These are phyloP conservation scores for Beauveria asiatica DNA, from an alignment of 2,329 filamentous ascomycete genomes.

Conservation along the genomic window DNA sequence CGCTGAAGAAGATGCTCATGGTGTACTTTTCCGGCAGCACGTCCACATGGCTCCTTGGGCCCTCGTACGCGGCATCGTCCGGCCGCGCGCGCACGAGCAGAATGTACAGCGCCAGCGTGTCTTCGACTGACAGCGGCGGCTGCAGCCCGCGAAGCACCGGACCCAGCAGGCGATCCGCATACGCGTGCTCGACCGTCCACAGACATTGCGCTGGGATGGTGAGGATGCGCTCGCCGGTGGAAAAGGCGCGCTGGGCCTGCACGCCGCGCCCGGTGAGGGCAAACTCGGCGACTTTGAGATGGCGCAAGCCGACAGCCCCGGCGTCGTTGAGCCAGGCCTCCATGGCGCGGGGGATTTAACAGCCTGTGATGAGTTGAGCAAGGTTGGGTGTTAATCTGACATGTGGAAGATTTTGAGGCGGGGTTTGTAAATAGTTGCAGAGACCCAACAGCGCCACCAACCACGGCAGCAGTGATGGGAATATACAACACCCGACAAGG, in stretches of 20 bases:
- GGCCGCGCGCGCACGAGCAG: constrained; percentile 25
- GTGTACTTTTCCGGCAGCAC: constrained; percentile 24
- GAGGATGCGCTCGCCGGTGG: constrained; percentile 25
- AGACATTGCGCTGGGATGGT: constrained; percentile 23
- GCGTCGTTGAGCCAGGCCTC: constrained; percentile 24
- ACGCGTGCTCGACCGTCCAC: constrained; percentile 25
- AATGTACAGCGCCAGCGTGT: constrained; percentile 24
- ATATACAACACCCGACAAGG: no score
- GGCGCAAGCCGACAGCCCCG: constrained; percentile 22
- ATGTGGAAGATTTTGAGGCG: no score
- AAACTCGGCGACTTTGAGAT: constrained; percentile 25
- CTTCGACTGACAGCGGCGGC: constrained; percentile 25
- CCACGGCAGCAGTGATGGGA: no score
- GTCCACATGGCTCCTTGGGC: constrained; percentile 18
- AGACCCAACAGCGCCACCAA: no score
- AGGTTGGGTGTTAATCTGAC: no score
- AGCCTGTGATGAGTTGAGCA: no score
- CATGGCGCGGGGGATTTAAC: constrained; percentile 15
- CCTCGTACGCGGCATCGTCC: constrained; percentile 22
- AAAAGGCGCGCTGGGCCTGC: constrained; percentile 21
- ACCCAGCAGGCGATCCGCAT: constrained; percentile 24
- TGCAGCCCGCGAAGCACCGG: constrained; percentile 22
- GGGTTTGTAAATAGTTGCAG: no score
- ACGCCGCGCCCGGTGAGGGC: constrained; percentile 24
- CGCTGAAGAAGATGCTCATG: constrained; percentile 26